Base-by-base conservation (phyloP, 345 rosid species). In the Triadica sebifera region DNA sequence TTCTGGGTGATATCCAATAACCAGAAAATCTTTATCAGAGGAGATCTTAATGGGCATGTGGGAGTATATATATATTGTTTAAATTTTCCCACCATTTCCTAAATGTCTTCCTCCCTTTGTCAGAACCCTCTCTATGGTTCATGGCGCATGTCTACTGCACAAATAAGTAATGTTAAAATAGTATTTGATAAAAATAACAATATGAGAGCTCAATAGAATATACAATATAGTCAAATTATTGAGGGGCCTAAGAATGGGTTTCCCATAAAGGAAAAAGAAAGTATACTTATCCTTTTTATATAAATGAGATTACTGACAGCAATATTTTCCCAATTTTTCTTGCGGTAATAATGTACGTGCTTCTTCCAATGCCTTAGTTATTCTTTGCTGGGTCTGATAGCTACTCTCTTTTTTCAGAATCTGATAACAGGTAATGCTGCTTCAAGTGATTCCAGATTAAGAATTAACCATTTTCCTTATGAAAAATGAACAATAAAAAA, bases 341-440 rank as follows among this genome's bases (percentile, higher is more conserved):
- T 84, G 83, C 92, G 93, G 99, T 90, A 13, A 81, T 95, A 59
- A 91, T 88, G 97, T 95, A 93, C 59, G 98, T 91, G 84, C 84
- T 91, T 50, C 94, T 95, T 80, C 99, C 99, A 0, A 85, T 95
- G 98, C 99, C 98, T 11, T 80, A 93, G 75, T 76, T 95, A 81
- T 93, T 95, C 87, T 91, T 93, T 12, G 86, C 83, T 22, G 91
- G 98, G 41, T 91, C 99, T n/a, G 87, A 89, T 59, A 65, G 89
- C 70, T 81, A 90, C 45, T 77, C 93, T 75, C 80, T 93, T 5
- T 80, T 81, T 43, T 65, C 82, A 66, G 98, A 88, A 76, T 93
- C 99, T 60, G 85, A 85, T 67, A 91, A 70, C 50, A 69, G 91
- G 98, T 91, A 52, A 72, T 70, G 24, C 67, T 80, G 49, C 6